Percentiles rank a stretch among this genome's conserved stretches.
Conservation (phyloP, 176 grass and related monocot genomes). For the Oryza punctata region DNA sequence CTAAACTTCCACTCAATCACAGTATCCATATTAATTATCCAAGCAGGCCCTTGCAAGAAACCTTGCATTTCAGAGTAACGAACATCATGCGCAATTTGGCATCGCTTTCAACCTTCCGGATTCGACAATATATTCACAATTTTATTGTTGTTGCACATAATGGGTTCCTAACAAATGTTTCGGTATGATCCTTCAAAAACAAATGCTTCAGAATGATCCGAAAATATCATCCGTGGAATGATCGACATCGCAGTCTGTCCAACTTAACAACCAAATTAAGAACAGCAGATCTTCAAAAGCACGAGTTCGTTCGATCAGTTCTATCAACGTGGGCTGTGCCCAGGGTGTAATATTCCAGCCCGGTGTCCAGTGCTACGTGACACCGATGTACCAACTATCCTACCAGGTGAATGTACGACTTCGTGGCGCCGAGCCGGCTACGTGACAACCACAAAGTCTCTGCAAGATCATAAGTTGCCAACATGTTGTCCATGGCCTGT, state of each 20-base stretch:
- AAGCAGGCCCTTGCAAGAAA: not conserved
- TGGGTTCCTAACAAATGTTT: not conserved
- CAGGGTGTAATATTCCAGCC: constrained; percentile 59
- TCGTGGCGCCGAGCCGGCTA: constrained; percentile 28
- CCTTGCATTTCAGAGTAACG: not conserved
- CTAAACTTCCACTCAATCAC: not conserved
- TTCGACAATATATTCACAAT: not conserved
- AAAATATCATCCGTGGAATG: constrained; percentile 16
- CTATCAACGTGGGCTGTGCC: constrained; percentile 29
- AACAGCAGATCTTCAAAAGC: not conserved
- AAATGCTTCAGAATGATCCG: not conserved
- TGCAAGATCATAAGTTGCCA: not conserved
- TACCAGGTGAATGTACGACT: constrained; percentile 14
- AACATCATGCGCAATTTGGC: not conserved
- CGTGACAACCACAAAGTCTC: constrained; percentile 37
- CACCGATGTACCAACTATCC: constrained; percentile 46
- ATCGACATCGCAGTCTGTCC: not conserved
- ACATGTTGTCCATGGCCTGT: not conserved
- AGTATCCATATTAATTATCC: not conserved
- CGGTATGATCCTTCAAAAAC: not conserved
- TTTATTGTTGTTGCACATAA: not conserved
- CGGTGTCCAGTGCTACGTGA: constrained; percentile 29
- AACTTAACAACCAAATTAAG: not conserved
- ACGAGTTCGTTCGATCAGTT: not conserved
- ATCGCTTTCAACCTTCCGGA: not conserved